phyloP scores from a whole-genome alignment of 768 basidiomycete genomes.

The Leccinum disarticulatum region DNA sequence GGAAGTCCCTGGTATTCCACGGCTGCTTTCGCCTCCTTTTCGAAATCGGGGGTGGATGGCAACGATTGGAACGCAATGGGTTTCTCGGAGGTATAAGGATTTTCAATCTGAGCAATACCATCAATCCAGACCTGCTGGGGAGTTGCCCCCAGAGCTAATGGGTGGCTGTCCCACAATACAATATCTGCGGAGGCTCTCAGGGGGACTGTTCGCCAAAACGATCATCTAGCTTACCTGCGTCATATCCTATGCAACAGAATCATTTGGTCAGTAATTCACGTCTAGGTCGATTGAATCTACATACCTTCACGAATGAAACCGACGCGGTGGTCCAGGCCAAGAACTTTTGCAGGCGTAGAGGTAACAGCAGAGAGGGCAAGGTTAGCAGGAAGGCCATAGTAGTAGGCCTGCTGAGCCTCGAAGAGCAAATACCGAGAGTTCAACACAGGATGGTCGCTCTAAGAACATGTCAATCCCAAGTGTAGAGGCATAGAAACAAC shows the following conservation, averaged over 20 bases:
- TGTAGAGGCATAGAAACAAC: constrained; percentile 21
- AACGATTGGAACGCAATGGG: constrained; percentile 49
- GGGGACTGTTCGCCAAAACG: not conserved
- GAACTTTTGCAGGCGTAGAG: constrained; percentile 63
- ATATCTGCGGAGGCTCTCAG: constrained; percentile 44
- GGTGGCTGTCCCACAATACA: constrained; percentile 77
- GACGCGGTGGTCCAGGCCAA: constrained; percentile 75
- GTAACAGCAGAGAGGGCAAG: constrained; percentile 72
- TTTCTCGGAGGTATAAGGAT: constrained; percentile 52
- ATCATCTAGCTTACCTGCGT: constrained; percentile 51
- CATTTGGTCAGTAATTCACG: not conserved
- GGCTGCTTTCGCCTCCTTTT: constrained; percentile 57
- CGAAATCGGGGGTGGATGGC: constrained; percentile 62
- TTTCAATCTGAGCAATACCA: constrained; percentile 67
- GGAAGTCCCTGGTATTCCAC: constrained; percentile 70
- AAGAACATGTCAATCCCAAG: constrained; percentile 14
- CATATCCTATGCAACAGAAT: constrained; percentile 48
- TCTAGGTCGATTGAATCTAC: not conserved
- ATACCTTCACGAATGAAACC: constrained; percentile 58
- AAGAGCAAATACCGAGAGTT: constrained; percentile 57
- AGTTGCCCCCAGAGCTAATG: constrained; percentile 73
- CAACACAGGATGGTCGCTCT: constrained; percentile 55
- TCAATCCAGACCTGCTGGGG: constrained; percentile 85
- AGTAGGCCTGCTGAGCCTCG: constrained; percentile 66
- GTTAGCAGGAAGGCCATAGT: constrained; percentile 65